Evolutionary conservation across 2,329 filamentous ascomycete genomes (phyloP).

Genomic region (Didymosphaeria variabile): DNA sequence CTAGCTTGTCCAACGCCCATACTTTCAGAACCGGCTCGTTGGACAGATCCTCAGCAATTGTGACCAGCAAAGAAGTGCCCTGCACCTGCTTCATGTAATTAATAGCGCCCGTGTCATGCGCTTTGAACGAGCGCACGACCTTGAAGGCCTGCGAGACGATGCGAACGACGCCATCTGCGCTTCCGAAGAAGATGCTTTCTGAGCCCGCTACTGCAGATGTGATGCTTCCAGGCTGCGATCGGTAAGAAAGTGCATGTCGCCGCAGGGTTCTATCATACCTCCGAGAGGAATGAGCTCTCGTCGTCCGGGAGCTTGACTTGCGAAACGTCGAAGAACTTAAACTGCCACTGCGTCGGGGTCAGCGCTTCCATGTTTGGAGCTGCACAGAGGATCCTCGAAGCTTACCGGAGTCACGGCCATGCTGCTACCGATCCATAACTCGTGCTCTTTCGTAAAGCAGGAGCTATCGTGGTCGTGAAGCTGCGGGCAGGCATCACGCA

Average conservation of each 20-base stretch:
- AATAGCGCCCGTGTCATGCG: slow-evolving; percentile 80
- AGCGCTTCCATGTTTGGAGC: slow-evolving; percentile 28
- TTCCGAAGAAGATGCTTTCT: slow-evolving; percentile 88
- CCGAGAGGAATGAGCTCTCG: slow-evolving; percentile 80
- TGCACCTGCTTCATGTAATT: slow-evolving; percentile 93
- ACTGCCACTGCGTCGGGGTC: slow-evolving; percentile 82
- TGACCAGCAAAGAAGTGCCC: slow-evolving; percentile 85
- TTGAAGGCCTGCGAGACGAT: slow-evolving; percentile 90
- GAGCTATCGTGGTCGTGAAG: slow-evolving; percentile 33
- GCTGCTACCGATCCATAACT: slow-evolving; percentile 40
- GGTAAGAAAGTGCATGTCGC: slow-evolving; percentile 34
- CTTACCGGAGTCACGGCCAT: slow-evolving; percentile 56
- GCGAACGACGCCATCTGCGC: slow-evolving; percentile 83
- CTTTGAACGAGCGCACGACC: slow-evolving; percentile 84
- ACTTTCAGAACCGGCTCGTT: slow-evolving; percentile 91
- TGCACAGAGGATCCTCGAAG: background rate
- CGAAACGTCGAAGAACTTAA: slow-evolving; percentile 98
- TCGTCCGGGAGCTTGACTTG: slow-evolving; percentile 82
- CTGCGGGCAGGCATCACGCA: slow-evolving; percentile 29
- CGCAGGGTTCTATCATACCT: slow-evolving; percentile 63
- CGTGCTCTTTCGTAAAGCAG: slow-evolving; percentile 25
- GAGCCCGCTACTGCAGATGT: slow-evolving; percentile 86
- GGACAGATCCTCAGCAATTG: slow-evolving; percentile 85
- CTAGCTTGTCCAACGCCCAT: slow-evolving; percentile 94
- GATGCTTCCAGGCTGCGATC: slow-evolving; percentile 68